Percentiles rank a stretch among this genome's conserved stretches.
Evolutionary conservation across 441 rosid genomes (phyloP).

Genomic region (Euphorbia schlechtendalii): DNA sequence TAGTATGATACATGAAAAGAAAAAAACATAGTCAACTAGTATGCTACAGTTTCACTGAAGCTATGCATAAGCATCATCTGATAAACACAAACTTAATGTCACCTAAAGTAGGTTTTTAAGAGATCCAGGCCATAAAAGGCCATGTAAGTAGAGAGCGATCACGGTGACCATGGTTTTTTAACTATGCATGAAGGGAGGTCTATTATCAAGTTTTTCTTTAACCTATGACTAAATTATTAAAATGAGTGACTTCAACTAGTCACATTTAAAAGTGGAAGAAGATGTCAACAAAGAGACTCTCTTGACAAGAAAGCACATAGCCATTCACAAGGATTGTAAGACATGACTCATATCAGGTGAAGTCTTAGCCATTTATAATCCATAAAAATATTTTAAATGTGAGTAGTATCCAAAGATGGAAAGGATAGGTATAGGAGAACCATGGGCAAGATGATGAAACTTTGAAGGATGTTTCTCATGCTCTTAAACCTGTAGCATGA

Average conservation of each 20-base stretch:
- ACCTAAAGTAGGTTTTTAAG: not conserved
- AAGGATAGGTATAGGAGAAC: not conserved
- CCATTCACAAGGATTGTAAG: not conserved
- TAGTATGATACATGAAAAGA: slow-evolving; percentile 4
- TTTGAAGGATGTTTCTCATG: not conserved
- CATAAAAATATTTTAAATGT: not conserved
- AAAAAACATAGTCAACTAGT: not conserved
- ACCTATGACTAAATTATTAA: not conserved
- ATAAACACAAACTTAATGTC: not conserved
- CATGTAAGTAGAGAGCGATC: not conserved
- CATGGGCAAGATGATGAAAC: not conserved
- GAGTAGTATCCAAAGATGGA: not conserved
- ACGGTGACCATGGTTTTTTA: not conserved
- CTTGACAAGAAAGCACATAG: not conserved
- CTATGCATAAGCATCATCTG: not conserved
- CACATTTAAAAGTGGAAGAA: not conserved
- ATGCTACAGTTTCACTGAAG: not conserved
- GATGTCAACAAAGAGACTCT: not conserved
- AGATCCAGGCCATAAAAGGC: not conserved
- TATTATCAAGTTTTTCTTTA: not conserved
- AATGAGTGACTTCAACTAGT: not conserved
- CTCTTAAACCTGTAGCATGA: not conserved
- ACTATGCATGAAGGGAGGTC: not conserved
- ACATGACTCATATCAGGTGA: not conserved
- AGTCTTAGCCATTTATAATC: not conserved